Evolutionary conservation across 345 rosid genomes (phyloP).

Genomic region (Iberis pinnata): DNA sequence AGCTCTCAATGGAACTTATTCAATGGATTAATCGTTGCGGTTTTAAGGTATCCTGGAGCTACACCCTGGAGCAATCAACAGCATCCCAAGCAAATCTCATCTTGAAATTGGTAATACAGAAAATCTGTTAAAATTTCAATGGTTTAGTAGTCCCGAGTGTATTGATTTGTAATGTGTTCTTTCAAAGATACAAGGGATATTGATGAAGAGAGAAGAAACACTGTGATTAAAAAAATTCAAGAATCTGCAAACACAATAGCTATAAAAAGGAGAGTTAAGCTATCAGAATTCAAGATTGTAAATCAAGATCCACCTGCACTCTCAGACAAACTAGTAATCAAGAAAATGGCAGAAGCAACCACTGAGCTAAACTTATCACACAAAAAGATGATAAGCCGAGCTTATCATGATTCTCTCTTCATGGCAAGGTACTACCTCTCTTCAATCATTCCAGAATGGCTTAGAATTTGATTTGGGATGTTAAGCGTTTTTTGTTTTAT

Average conservation of each 20-base stretch:
- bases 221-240: slow-evolving; percentile 63
- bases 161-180: slow-evolving; percentile 4
- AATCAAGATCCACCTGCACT: slow-evolving; percentile 95
- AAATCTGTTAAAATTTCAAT: no score
- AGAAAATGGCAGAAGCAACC: slow-evolving; percentile 63
- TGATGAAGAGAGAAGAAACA: slow-evolving; percentile 71
- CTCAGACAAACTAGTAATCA: slow-evolving; percentile 54
- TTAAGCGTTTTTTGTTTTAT: slow-evolving; percentile 5
- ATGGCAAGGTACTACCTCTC: slow-evolving; percentile 74
- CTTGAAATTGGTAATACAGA: slow-evolving; percentile 66
- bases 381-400: slow-evolving; percentile 89
- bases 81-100: slow-evolving; percentile 93
- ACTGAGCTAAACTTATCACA: slow-evolving; percentile 62
- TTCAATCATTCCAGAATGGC: neutral
- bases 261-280: slow-evolving; percentile 47
- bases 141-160: neutral
- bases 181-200: slow-evolving; percentile 76
- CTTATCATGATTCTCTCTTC: slow-evolving; percentile 91
- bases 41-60: slow-evolving; percentile 65
- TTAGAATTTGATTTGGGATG: neutral
- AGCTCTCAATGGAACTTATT: slow-evolving; percentile 2
- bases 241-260: slow-evolving; percentile 66
- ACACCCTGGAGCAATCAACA: slow-evolving; percentile 95
- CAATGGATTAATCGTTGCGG: neutral
- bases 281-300: slow-evolving; percentile 71